A percentile compares a stretch with the other conserved stretches of the same genome.
Evolutionary conservation across 129 eudicot species (phyloP).

Genomic region (Rutidosis leptorrhynchoides): DNA sequence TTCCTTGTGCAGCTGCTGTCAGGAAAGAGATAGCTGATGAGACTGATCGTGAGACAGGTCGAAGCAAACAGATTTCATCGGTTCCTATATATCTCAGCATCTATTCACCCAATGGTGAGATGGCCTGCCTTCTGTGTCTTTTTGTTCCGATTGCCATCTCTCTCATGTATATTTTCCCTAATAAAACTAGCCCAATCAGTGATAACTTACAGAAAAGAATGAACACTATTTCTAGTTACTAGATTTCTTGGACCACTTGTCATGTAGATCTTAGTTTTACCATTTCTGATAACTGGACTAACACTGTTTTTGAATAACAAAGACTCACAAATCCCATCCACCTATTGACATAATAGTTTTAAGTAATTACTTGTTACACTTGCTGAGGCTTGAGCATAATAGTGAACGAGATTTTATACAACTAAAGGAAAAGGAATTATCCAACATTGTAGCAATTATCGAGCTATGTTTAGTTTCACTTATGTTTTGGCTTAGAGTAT

Average conservation of each 20-base stretch:
- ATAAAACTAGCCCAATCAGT: background rate
- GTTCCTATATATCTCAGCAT: conserved; percentile 88
- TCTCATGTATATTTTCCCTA: background rate
- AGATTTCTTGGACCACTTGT: conserved; percentile 11
- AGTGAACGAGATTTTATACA: background rate
- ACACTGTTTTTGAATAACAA: too few relatives aligned
- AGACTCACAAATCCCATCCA: too few relatives aligned
- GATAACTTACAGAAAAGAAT: background rate
- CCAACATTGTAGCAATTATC: background rate
- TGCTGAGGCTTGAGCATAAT: conserved; percentile 11
- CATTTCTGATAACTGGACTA: background rate
- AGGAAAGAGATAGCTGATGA: conserved; percentile 84
- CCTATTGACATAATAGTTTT: background rate
- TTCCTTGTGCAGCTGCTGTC: conserved; percentile 58
- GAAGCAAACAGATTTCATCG: conserved; percentile 52
- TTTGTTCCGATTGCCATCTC: background rate
- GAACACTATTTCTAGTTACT: background rate
- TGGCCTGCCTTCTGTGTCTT: background rate
- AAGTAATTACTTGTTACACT: conserved; percentile 5
- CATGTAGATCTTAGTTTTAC: conserved; percentile 5
- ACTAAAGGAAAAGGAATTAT: background rate
- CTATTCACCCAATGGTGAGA: conserved; percentile 72
- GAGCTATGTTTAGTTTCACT: background rate
- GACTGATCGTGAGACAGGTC: conserved; percentile 86
- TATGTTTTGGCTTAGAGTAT: conserved; percentile 1